phyloP scores from a whole-genome alignment of 2,329 filamentous ascomycete species.

The Penicillium brasilianum region DNA sequence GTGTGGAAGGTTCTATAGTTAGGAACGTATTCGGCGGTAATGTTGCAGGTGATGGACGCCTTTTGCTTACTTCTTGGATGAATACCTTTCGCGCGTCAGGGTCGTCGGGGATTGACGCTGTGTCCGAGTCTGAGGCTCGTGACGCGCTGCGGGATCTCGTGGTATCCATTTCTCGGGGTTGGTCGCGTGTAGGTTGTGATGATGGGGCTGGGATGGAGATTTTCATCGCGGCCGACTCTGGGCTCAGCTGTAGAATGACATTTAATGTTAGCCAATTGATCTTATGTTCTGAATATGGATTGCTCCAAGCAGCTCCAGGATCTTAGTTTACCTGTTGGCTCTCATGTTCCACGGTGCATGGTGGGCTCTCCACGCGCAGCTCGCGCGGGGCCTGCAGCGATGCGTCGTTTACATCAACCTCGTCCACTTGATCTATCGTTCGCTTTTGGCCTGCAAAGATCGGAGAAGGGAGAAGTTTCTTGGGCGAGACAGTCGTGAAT shows the following conservation, averaged over 20 bases:
- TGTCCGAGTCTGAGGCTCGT: slow-evolving; percentile 16
- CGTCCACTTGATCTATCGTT: slow-evolving; percentile 46
- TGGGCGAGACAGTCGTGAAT: slow-evolving; percentile 33
- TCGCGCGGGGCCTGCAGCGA: slow-evolving; percentile 26
- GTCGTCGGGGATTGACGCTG: slow-evolving; percentile 39
- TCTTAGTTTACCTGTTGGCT: slow-evolving; percentile 26
- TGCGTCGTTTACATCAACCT: slow-evolving; percentile 31
- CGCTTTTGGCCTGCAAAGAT: slow-evolving; percentile 48
- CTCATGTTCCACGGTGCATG: slow-evolving; percentile 24
- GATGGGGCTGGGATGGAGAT: slow-evolving; percentile 24
- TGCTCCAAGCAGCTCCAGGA: background rate
- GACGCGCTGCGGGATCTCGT: slow-evolving; percentile 16
- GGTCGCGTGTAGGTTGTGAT: slow-evolving; percentile 26
- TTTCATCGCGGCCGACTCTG: slow-evolving; percentile 29
- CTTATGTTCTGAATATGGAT: background rate
- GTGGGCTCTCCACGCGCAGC: slow-evolving; percentile 20
- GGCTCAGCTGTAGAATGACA: slow-evolving; percentile 16
- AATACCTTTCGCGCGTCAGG: slow-evolving; percentile 45
- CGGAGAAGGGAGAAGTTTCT: slow-evolving; percentile 40
- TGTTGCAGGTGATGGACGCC: background rate
- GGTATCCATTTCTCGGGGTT: slow-evolving; percentile 21
- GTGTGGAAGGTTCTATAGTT: slow-evolving; percentile 13
- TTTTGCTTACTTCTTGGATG: slow-evolving; percentile 44
- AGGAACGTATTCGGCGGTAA: slow-evolving; percentile 9
- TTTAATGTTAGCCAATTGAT: slow-evolving; percentile 15